Percentiles rank a stretch among this genome's conserved stretches.
phyloP scores from a whole-genome alignment of 2,329 filamentous ascomycete genomes.

The Escovopsis sp. region DNA sequence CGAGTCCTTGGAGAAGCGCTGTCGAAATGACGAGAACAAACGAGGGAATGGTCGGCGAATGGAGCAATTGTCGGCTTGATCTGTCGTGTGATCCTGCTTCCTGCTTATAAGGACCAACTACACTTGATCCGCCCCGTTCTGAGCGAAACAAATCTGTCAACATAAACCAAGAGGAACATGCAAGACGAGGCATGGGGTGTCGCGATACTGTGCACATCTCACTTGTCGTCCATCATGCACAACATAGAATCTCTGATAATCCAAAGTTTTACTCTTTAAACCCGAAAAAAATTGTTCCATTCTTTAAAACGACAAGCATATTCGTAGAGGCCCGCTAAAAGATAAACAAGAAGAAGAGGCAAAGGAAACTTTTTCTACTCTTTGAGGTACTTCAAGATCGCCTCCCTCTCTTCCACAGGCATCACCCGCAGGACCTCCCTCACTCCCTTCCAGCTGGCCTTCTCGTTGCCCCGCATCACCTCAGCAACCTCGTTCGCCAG shows the following conservation, averaged over 20 bases:
- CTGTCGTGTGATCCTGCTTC: too few species aligned
- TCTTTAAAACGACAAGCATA: slow-evolving; percentile 3
- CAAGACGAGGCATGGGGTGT: too few species aligned
- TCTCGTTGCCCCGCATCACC: slow-evolving; percentile 32
- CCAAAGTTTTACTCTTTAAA: neutral
- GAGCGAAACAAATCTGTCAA: neutral
- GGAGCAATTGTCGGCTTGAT: too few species aligned
- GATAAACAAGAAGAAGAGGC: slow-evolving; percentile 1
- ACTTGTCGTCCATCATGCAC: neutral
- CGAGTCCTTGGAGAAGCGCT: too few species aligned
- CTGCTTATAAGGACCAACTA: too few species aligned
- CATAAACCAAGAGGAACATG: neutral
- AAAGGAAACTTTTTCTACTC: slow-evolving; percentile 17
- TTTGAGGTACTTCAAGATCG: slow-evolving; percentile 49
- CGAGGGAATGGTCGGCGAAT: too few species aligned
- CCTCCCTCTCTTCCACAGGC: slow-evolving; percentile 77
- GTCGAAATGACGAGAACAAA: too few species aligned
- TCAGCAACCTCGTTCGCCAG: slow-evolving; percentile 33
- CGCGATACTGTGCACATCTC: neutral
- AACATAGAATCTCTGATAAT: neutral
- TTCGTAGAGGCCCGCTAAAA: slow-evolving; percentile 4
- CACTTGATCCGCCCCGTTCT: too few species aligned
- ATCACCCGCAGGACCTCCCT: slow-evolving; percentile 75
- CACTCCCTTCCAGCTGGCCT: slow-evolving; percentile 72
- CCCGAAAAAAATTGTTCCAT: neutral